Base-by-base conservation (phyloP, 352 stramenopile genomes). In the Ophiocytium majus region DNA sequence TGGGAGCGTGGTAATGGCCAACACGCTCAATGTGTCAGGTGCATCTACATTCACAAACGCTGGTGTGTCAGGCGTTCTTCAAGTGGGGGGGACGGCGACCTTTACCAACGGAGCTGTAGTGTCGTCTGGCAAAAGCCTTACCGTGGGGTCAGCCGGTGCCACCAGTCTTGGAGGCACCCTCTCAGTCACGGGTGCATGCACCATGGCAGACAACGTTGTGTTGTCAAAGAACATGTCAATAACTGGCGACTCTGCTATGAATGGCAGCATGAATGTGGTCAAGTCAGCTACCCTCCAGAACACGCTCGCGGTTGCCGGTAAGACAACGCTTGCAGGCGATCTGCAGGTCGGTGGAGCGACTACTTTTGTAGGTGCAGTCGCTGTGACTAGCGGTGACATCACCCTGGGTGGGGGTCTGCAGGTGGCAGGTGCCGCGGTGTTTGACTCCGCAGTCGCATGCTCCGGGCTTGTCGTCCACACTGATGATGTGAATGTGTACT, bases 311-410 rank as follows among this genome's bases (percentile, higher is more conserved):
- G 43, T 57, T 14, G 34, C 31, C 5, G 64, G 64, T 76, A 37
- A 76, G 31, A 76, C 64, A 10, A 76, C 64, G 31, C 34, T 76
- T 10, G 64, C 5, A 14, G 64, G 64, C 17, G 64, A 76, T 17
- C 17, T 76, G 64, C 31, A 76, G 34, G 64, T 76, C 64, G 64
- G 64, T 10, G 64, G 64, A 5, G 31, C 17, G 34, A 37, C 64
- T 14, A 76, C 31, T 17, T 76, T 76, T 37, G 31, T 76, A 37
- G 64, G 64, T 76, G 34, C 64, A 76, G 34, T 37, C 64, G 43
- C 43, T 57, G 43, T 57, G 14, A 57, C 43, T 5, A 57, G 43
- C 43, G 43, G 43, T 14, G 43, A 57, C 14, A 57, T 14, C 43
- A 57, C 43, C 5, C 43, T 57, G 14, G 43, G 43, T 57, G 43